Evolutionary conservation across 352 stramenopile genomes (phyloP).

Genomic region (Phytophthora sansomeana): DNA sequence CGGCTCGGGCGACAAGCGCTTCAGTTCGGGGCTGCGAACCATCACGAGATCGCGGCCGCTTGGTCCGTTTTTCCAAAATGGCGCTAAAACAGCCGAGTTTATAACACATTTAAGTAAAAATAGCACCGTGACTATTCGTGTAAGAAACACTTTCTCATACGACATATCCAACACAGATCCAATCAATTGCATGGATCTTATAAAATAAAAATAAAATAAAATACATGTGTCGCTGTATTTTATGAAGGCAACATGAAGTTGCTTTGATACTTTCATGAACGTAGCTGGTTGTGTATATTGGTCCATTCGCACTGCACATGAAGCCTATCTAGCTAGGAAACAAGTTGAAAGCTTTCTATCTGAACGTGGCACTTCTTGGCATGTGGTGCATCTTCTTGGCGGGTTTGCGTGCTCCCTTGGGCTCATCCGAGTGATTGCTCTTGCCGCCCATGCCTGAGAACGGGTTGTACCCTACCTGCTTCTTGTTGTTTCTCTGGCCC

Average conservation of each 20-base stretch:
- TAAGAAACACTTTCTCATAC: too few species aligned
- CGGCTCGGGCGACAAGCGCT: slow-evolving; percentile 32
- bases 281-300: slow-evolving; percentile 10
- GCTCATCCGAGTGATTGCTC: slow-evolving; percentile 36
- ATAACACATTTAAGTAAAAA: background rate
- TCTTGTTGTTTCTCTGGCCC: slow-evolving; percentile 45
- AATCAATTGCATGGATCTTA: too few species aligned
- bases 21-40: slow-evolving; percentile 29
- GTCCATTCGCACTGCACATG: slow-evolving; percentile 16
- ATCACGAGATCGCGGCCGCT: slow-evolving; percentile 31
- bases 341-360: slow-evolving; percentile 45
- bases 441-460: slow-evolving; percentile 70
- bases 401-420: slow-evolving; percentile 39
- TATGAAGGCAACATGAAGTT: too few species aligned
- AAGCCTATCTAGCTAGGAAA: slow-evolving; percentile 4
- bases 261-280: too few species aligned
- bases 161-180: too few species aligned
- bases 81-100: slow-evolving; percentile 21
- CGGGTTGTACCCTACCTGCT: slow-evolving; percentile 74
- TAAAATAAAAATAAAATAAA: too few species aligned
- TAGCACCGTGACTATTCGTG: background rate
- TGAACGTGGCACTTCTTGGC: slow-evolving; percentile 85
- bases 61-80: slow-evolving; percentile 31
- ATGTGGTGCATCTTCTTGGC: slow-evolving; percentile 88
- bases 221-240: too few species aligned